phyloP scores from a whole-genome alignment of 2,329 filamentous ascomycete species.

The Talaromyces sp. region DNA sequence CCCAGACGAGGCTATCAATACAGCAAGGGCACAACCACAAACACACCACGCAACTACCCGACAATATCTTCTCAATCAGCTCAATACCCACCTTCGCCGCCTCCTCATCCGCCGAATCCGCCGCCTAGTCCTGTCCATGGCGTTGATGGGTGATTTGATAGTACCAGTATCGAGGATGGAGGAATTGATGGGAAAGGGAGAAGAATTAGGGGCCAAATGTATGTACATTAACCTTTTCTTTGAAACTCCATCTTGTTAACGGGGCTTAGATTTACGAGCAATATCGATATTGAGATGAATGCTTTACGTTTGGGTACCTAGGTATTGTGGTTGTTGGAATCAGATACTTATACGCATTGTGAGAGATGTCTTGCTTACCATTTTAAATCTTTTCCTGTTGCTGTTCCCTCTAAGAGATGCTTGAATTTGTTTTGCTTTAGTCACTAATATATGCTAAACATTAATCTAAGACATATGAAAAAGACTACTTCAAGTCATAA shows the following conservation, averaged over 20 bases:
- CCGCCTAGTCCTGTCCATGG: conserved; percentile 36
- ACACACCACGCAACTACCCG: not conserved
- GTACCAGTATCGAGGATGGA: not conserved
- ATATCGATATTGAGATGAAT: too few relatives aligned
- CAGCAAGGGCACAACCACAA: not conserved
- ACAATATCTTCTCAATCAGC: conserved; percentile 14
- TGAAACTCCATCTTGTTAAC: not conserved
- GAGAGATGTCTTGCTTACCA: not conserved
- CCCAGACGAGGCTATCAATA: not conserved
- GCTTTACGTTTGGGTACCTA: too few relatives aligned
- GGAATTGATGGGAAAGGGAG: not conserved
- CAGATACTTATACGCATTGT: not conserved
- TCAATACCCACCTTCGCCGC: conserved; percentile 28
- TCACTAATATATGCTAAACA: not conserved
- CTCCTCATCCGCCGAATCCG: conserved; percentile 39
- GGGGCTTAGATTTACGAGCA: too few relatives aligned
- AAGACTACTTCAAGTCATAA: not conserved
- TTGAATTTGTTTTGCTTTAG: not conserved
- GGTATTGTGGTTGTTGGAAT: not conserved
- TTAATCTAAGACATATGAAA: not conserved
- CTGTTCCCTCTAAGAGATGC: not conserved
- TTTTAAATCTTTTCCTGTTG: not conserved
- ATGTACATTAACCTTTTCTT: too few relatives aligned
- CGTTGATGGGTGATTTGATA: not conserved
- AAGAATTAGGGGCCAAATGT: not conserved